These are phyloP conservation scores for Solanum chacoense DNA, from an alignment of 305 asterid species.

Conservation along the genomic window DNA sequence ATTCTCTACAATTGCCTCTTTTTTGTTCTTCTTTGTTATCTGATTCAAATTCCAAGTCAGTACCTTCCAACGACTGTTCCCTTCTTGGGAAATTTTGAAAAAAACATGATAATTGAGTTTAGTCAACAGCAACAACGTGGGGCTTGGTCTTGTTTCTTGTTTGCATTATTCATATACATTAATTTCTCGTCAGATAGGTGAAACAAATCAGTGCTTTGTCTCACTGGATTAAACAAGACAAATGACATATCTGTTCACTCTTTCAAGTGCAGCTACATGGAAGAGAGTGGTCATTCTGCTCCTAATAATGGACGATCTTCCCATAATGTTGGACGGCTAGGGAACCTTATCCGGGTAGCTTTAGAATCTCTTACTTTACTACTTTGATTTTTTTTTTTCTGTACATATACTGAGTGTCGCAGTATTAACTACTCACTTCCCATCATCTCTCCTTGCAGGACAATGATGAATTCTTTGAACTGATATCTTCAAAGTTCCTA, in stretches of 20 bases:
- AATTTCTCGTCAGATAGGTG: not conserved
- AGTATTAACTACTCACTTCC: slow-evolving; percentile 1
- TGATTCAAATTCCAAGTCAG: not conserved
- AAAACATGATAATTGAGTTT: not conserved
- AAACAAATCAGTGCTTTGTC: not conserved
- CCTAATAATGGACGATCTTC: slow-evolving; percentile 68
- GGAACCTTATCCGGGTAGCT: slow-evolving; percentile 82
- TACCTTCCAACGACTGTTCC: not conserved
- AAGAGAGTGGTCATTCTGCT: slow-evolving; percentile 54
- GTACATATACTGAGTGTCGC: not conserved
- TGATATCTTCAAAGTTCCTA: slow-evolving; percentile 69
- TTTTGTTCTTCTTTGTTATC: not conserved
- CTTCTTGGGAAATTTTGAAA: not conserved
- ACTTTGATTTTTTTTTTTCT: not conserved
- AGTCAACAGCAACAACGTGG: not conserved
- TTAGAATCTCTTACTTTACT: not conserved
- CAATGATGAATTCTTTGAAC: slow-evolving; percentile 83
- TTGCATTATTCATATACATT: not conserved
- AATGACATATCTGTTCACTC: not conserved
- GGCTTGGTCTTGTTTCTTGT: not conserved
- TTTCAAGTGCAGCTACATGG: slow-evolving; percentile 53
- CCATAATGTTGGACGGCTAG: slow-evolving; percentile 85
- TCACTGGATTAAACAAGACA: not conserved
- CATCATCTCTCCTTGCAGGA: slow-evolving; percentile 51
- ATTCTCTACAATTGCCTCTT: not conserved